Conservation (phyloP, 73 alveolate genomes). For the Paramecium biaurelia region DNA sequence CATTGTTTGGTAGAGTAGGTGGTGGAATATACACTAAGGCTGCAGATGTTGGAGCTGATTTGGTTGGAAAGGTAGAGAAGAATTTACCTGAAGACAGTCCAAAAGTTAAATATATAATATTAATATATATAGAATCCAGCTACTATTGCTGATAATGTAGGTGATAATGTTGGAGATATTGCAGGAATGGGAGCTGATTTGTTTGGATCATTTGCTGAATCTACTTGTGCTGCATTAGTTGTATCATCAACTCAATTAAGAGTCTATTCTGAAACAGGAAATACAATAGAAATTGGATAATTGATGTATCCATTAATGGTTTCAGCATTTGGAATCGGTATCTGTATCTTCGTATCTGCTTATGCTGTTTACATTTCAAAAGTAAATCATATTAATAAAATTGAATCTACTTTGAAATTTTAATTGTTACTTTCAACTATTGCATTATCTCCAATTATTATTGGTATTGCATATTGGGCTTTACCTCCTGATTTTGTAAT, state of each 20-base stretch:
- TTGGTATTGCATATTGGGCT: constrained; percentile 37
- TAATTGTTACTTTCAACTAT: constrained; percentile 65
- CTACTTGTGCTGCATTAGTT: constrained; percentile 94
- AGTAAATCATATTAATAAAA: constrained; percentile 66
- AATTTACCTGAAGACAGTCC: constrained; percentile 87
- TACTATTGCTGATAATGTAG: constrained; percentile 90
- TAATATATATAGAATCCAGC: constrained; percentile 75
- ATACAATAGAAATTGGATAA: constrained; percentile 50
- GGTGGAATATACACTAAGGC: constrained; percentile 99
- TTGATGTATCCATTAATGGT: constrained; percentile 77
- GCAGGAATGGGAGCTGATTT: constrained; percentile 96
- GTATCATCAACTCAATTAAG: constrained; percentile 74
- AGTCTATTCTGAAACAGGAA: constrained; percentile 16
- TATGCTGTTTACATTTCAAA: constrained; percentile 60
- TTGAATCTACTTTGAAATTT: constrained; percentile 64
- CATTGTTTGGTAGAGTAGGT: constrained; percentile 98
- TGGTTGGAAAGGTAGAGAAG: constrained; percentile 87
- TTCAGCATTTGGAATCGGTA: constrained; percentile 71
- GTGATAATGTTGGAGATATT: constrained; percentile 85
- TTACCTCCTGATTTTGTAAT: constrained; percentile 73
- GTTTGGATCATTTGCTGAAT: constrained; percentile 94
- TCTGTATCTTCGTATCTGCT: constrained; percentile 59
- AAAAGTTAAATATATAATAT: neutral
- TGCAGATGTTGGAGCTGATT: constrained; percentile 97
- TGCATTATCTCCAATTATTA: constrained; percentile 65